Evolutionary conservation across 331 rosid species (phyloP).

Genomic region (Stylosanthes scabra): DNA sequence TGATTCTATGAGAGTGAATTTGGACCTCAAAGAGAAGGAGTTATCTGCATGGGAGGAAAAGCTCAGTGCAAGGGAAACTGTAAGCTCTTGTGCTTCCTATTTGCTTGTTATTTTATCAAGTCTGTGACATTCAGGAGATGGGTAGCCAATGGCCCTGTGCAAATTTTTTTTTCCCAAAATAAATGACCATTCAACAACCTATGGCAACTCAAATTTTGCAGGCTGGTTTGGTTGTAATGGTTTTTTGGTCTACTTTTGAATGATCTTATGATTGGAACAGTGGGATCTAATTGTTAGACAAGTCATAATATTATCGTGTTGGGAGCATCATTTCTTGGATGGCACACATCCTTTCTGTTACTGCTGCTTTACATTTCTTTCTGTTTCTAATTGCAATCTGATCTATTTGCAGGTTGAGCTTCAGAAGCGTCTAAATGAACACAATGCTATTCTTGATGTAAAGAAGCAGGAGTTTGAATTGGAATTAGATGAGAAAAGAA

Average conservation of each 20-base stretch:
- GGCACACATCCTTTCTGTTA: neutral
- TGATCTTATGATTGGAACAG: neutral
- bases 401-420: slow-evolving; percentile 69
- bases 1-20: slow-evolving; percentile 57
- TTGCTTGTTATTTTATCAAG: neutral
- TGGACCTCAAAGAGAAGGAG: slow-evolving; percentile 82
- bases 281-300: neutral
- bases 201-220: slow-evolving; percentile 9
- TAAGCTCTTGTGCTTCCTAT: slow-evolving; percentile 48
- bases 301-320: neutral
- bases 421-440: slow-evolving; percentile 86
- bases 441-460: slow-evolving; percentile 62
- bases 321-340: slow-evolving; percentile 23
- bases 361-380: neutral
- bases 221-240: neutral
- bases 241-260: slow-evolving; percentile 22
- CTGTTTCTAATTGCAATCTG: slow-evolving; percentile 18
- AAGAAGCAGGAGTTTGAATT: slow-evolving; percentile 82
- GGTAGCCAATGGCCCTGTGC: neutral
- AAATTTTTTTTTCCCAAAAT: neutral
- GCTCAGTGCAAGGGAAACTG: slow-evolving; percentile 78
- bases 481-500: slow-evolving; percentile 78
- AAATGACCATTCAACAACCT: neutral
- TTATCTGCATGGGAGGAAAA: slow-evolving; percentile 73
- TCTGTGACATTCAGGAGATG: slow-evolving; percentile 13